Evolutionary conservation across 768 basidiomycete species (phyloP), one percentile per base, ranked within the genome.

Genomic region (Boletus insuetus): DNA sequence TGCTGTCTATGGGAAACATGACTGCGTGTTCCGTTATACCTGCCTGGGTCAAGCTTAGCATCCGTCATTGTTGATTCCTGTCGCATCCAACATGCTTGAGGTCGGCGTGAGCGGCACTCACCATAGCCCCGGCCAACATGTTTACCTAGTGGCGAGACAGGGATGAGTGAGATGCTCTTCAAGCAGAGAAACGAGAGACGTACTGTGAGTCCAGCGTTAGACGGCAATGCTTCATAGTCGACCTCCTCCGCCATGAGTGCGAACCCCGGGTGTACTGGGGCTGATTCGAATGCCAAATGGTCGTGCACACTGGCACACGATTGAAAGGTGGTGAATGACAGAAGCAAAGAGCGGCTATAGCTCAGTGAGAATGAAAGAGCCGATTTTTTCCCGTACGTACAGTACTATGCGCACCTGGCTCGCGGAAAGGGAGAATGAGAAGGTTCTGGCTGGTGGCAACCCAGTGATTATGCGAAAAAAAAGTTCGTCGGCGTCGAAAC

Each of bases 11-110:
- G 6, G 97, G 97, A 70, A 91, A 99, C 89, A 99, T 98, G 69
- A 97, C 94, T 31, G 94, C 91, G 75, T 99, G 97, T 72, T 99
- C 97, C 51, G 95, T 94, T 64, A 99, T 98, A 57, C 97, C 97
- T 64, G 97, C 97, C 94, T 96, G 69, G 24, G 55, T 26, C 61
- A 42, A 11, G n/a, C 26, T 71, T 20, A 73, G 60, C 51, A 54
- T 42, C 31, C 7, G 8, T 51, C 48, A 6, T 19, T 11, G 35
- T 50, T 35, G 34, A 14, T 31, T 34, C 44, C 32, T 32, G 38
- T 34, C 26, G 42, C 22, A 13, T 24, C 44, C 39, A 20, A 19
- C 34, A 46, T 53, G 54, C 54, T 35, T 24, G 48, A 44, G 53
- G 51, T 29, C 34, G 11, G 13, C 26, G 34, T 22, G 46, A 60